Evolutionary conservation across 495 filamentous ascomycete species (phyloP), one percentile per base, ranked within the genome.

Genomic region (Penicillium silybi): DNA sequence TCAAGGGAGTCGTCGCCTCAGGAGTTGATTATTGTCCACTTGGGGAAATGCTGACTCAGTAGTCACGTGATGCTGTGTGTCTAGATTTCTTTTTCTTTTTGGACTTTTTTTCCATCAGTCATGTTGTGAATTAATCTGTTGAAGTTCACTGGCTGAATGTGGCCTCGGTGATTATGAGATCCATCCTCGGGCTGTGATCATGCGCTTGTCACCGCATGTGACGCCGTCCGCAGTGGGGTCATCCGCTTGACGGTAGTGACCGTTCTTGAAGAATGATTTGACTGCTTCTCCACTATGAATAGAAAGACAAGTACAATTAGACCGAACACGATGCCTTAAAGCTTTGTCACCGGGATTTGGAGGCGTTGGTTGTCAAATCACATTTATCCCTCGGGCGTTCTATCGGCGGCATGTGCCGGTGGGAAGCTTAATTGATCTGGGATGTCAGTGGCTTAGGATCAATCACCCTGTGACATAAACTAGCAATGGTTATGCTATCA

Each of bases 1-100:
- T 44, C 44, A 61, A 56, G 50, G 49, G 46, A 50, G 56, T 44
- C 42, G 40, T 58, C 45, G 53, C 49, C 54, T 53, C 63, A 57
- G 60, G 56, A 67, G 61, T 64, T 59, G 56, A 57, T 47, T 50
- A 63, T 53, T 54, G 53, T 56, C 58, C 57, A 57, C 42, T 58
- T 32, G 53, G 50, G 44, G 55, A 53, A 41, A 15, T 11, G 62
- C 40, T 67, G 59, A 67, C 35, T 68, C 50, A 68, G 50, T 55
- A 44, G 39, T 62, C 63, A 64, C 52, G 64, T 67, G 64, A 67
- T 58, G 52, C 51, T n/a, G 47, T 53, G 45, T 40, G n/a, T 41
- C 39, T 40, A 7, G 34, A 48, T 10, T 16, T 46, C 44, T 2
- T n/a, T 37, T 25, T 17, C 16, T 37, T 11, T 18, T 20, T 11